Conservation (phyloP, 768 basidiomycete species). For the Pilatotrama ljubarskyi region DNA sequence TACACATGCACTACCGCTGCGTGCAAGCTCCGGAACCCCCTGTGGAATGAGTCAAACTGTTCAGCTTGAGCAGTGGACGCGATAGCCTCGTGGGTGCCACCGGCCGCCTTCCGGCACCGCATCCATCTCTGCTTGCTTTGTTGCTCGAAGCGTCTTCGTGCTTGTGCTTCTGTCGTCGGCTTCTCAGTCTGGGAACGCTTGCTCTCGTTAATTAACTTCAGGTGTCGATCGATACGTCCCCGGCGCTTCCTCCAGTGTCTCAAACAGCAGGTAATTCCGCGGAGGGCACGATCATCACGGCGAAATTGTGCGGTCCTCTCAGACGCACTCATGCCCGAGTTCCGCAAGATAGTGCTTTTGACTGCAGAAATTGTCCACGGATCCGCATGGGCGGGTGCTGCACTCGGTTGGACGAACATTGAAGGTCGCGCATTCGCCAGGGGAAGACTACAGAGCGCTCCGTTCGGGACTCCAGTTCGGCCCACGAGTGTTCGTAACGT, state of each 20-base stretch:
- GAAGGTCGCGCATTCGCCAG: neutral
- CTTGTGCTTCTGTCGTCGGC: conserved; percentile 10
- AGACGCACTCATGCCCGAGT: neutral
- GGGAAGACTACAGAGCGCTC: conserved; percentile 1
- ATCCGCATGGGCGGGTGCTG: neutral
- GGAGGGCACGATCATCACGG: neutral
- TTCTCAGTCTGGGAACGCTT: neutral
- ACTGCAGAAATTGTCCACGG: neutral
- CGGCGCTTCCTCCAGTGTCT: conserved; percentile 5
- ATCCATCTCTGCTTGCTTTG: neutral
- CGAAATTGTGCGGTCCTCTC: neutral
- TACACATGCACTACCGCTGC: neutral
- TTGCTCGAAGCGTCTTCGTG: conserved; percentile 4
- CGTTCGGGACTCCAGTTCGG: conserved; percentile 7
- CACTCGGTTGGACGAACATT: neutral
- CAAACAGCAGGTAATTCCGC: neutral
- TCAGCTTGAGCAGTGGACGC: neutral
- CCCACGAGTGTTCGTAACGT: conserved; percentile 16
- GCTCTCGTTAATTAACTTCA: conserved; percentile 2
- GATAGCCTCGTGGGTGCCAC: conserved; percentile 14
- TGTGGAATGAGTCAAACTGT: neutral
- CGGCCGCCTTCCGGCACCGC: neutral
- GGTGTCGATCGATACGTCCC: conserved; percentile 5
- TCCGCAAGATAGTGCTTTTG: neutral
- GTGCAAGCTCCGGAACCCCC: neutral